Base-by-base conservation (phyloP, 202 grass and related monocot genomes). In the Cymbopogon flexuosus region DNA sequence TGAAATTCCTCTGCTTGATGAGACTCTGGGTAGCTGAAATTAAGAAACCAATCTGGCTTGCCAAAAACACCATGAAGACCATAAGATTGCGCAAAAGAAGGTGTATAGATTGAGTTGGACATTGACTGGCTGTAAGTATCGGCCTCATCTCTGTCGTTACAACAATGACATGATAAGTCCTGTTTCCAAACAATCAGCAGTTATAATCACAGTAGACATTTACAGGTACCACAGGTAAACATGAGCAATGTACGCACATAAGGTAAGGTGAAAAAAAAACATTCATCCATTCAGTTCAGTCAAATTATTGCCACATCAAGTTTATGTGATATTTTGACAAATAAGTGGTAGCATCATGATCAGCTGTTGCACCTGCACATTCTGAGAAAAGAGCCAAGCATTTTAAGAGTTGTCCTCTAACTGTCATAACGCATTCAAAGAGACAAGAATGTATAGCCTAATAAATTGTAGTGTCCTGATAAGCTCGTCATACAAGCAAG, bases 1-100 rank as follows among this genome's bases (percentile, higher is more conserved):
- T 80, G 71, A 65, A 70, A 65, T n/a, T 66, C 52, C 74, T 79
- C 66, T 66, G 76, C 75, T 79, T 58, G 62, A 80, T 81, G 62
- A 63, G 43, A 65, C 46, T 83, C 80, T 5, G 72, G 23, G 66
- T 49, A 81, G 59, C 35, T 81, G 42, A 54, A 29, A 72, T 84
- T 80, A 16, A 76, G 35, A 45, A 73, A 36, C 57, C 76, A 66
- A 10, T 57, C 45, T 33, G 73, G 29, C 10, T 84, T 72, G 57
- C 33, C 56, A 36, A 34, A 83, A 80, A 62, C 70, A 31, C 70
- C 37, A 72, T 30, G 21, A 51, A 73, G 45, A n/a, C 13, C 27
- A 58, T 61, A 57, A 23, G 65, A 66, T 72, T 84, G 67, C 8
- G 42, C 79, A 58, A 68, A 39, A 68, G 65, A 75, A 66, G 76